Conservation (phyloP, 1,284 basidiomycete genomes). For the Xanthoconium separans region DNA sequence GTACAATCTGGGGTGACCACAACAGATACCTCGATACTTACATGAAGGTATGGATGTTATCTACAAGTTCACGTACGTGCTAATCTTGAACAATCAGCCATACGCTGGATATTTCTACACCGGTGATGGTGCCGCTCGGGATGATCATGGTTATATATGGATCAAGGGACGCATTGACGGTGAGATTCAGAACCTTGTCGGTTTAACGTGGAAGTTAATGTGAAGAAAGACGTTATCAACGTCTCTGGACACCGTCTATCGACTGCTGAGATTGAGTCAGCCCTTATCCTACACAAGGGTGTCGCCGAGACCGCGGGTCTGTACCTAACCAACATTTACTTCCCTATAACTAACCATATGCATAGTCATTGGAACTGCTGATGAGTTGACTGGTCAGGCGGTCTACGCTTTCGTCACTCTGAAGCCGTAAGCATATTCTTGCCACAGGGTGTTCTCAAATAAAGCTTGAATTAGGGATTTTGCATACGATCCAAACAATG, state of each 20-base stretch:
- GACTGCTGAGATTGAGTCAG: slow-evolving; percentile 97
- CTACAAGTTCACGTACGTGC: background rate
- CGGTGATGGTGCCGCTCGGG: slow-evolving; percentile 93
- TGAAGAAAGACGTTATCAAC: slow-evolving; percentile 75
- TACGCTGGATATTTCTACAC: slow-evolving; percentile 93
- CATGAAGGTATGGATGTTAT: slow-evolving; percentile 58
- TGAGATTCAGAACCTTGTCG: slow-evolving; percentile 38
- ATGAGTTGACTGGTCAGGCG: slow-evolving; percentile 88
- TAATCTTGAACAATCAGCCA: slow-evolving; percentile 40
- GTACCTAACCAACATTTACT: slow-evolving; percentile 13
- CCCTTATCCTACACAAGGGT: slow-evolving; percentile 90
- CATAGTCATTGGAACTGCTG: slow-evolving; percentile 80
- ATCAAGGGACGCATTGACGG: slow-evolving; percentile 98
- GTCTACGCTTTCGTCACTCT: slow-evolving; percentile 85
- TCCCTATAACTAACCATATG: slow-evolving; percentile 2
- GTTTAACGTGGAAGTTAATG: slow-evolving; percentile 1
- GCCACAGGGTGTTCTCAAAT: background rate
- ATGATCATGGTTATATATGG: slow-evolving; percentile 97
- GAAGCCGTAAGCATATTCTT: slow-evolving; percentile 57
- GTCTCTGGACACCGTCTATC: slow-evolving; percentile 96
- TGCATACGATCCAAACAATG: slow-evolving; percentile 66
- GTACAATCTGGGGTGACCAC: slow-evolving; percentile 92
- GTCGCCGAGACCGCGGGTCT: slow-evolving; percentile 90
- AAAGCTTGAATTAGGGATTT: slow-evolving; percentile 64
- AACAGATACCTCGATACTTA: slow-evolving; percentile 92